These are phyloP conservation scores for Cyberlindnera subsufficiens DNA, from an alignment of 805 yeast species.

Conservation along the genomic window DNA sequence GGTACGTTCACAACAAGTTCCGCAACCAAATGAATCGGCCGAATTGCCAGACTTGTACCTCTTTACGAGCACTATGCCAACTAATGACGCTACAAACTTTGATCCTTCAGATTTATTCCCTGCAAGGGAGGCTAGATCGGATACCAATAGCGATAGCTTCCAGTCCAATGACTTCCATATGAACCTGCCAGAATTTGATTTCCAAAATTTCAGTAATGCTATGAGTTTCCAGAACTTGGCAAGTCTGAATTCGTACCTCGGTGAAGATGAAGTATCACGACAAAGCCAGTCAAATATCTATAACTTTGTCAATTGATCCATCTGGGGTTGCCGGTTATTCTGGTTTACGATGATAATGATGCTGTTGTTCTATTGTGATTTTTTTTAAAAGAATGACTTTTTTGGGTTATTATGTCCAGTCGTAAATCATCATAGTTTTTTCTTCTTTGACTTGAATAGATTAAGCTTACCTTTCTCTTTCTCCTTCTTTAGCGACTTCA, in stretches of 20 bases:
- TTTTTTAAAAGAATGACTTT: background rate
- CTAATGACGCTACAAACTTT: slow-evolving; percentile 12
- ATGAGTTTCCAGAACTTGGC: slow-evolving; percentile 21
- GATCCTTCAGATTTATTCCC: slow-evolving; percentile 25
- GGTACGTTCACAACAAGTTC: slow-evolving; percentile 1
- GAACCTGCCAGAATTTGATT: slow-evolving; percentile 23
- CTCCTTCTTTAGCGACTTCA: slow-evolving; percentile 29
- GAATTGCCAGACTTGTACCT: slow-evolving; percentile 26
- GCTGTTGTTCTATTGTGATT: background rate
- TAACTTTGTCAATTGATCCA: slow-evolving; percentile 6
- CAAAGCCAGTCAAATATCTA: slow-evolving; percentile 8
- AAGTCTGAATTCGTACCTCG: slow-evolving; percentile 16
- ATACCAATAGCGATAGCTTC: slow-evolving; percentile 13
- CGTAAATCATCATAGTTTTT: background rate
- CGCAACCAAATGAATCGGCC: slow-evolving; percentile 1
- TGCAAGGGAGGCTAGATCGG: slow-evolving; percentile 8
- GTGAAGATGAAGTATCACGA: slow-evolving; percentile 1
- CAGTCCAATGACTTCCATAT: slow-evolving; percentile 18
- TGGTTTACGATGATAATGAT: background rate
- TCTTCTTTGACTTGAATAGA: slow-evolving; percentile 11
- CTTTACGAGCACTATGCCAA: slow-evolving; percentile 22
- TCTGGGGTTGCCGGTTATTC: background rate
- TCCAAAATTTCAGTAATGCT: slow-evolving; percentile 17
- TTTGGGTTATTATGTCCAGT: background rate
- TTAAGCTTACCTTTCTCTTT: slow-evolving; percentile 12